phyloP scores from a whole-genome alignment of 2,329 filamentous ascomycete species.

The Tolypocladium sp. region DNA sequence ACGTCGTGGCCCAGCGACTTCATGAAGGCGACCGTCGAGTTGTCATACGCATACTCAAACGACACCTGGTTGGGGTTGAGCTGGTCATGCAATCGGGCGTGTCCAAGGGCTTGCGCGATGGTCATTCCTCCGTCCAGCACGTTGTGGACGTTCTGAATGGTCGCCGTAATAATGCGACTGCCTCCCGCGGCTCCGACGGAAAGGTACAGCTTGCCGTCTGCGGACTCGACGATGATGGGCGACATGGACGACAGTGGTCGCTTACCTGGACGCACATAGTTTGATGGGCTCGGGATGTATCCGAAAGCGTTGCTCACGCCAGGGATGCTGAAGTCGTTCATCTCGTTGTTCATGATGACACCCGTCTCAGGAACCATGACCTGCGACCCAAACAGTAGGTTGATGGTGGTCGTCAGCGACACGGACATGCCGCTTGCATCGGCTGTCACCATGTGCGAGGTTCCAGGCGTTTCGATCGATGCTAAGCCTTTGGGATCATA shows the following conservation, averaged over 20 bases:
- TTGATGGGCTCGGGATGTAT: slow-evolving; percentile 63
- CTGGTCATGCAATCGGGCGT: slow-evolving; percentile 75
- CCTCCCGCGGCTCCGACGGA: slow-evolving; percentile 73
- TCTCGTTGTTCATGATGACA: slow-evolving; percentile 58
- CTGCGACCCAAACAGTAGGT: slow-evolving; percentile 68
- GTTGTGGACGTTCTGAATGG: slow-evolving; percentile 68
- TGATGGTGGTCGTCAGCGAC: slow-evolving; percentile 72
- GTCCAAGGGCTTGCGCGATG: slow-evolving; percentile 51
- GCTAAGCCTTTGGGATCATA: slow-evolving; percentile 38
- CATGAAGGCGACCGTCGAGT: slow-evolving; percentile 59
- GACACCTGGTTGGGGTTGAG: slow-evolving; percentile 57
- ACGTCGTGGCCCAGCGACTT: slow-evolving; percentile 62
- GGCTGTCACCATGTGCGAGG: slow-evolving; percentile 56
- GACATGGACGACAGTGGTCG: slow-evolving; percentile 70
- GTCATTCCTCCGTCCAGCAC: slow-evolving; percentile 60
- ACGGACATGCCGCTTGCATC: slow-evolving; percentile 65
- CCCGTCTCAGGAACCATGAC: slow-evolving; percentile 76
- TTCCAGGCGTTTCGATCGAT: slow-evolving; percentile 53
- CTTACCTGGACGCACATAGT: slow-evolving; percentile 70
- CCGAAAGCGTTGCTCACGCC: slow-evolving; percentile 64
- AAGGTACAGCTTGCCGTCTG: slow-evolving; percentile 60
- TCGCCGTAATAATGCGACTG: slow-evolving; percentile 74
- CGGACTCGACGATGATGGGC: slow-evolving; percentile 65
- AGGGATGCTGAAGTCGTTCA: slow-evolving; percentile 71
- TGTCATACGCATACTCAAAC: slow-evolving; percentile 68